Conservation (phyloP, 2,329 filamentous ascomycete species). For the Aurifilum marmelostoma region DNA sequence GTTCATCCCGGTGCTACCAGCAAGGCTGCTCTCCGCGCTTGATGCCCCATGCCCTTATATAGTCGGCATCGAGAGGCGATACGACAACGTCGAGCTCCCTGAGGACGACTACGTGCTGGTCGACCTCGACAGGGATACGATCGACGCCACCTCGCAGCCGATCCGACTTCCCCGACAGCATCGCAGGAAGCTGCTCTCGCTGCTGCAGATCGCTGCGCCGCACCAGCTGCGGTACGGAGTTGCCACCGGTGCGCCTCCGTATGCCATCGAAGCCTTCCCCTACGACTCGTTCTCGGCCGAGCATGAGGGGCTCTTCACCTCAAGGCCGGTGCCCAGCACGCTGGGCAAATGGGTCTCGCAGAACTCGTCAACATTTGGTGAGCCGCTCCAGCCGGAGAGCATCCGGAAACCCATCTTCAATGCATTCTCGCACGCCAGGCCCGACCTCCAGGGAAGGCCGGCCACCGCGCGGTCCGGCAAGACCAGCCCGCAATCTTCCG, state of each 20-base stretch:
- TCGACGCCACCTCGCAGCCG: slow-evolving; percentile 82
- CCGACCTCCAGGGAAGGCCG: slow-evolving; percentile 75
- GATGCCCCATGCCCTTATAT: slow-evolving; percentile 97
- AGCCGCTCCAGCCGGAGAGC: slow-evolving; percentile 57
- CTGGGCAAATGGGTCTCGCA: slow-evolving; percentile 86
- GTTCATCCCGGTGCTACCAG: slow-evolving; percentile 89
- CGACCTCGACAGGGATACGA: slow-evolving; percentile 87
- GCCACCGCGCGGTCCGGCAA: slow-evolving; percentile 70
- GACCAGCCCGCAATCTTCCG: slow-evolving; percentile 64
- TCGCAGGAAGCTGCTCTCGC: slow-evolving; percentile 82
- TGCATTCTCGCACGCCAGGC: slow-evolving; percentile 78
- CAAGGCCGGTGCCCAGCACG: slow-evolving; percentile 69
- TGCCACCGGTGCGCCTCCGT: slow-evolving; percentile 83
- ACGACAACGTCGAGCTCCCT: slow-evolving; percentile 82
- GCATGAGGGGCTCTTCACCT: slow-evolving; percentile 77
- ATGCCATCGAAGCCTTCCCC: slow-evolving; percentile 90
- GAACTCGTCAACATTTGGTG: slow-evolving; percentile 86
- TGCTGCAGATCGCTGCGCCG: slow-evolving; percentile 87
- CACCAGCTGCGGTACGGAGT: slow-evolving; percentile 88
- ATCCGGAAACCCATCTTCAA: slow-evolving; percentile 79
- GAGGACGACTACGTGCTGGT: slow-evolving; percentile 96
- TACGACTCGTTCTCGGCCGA: slow-evolving; percentile 90
- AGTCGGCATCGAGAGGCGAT: slow-evolving; percentile 90
- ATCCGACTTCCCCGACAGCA: slow-evolving; percentile 82
- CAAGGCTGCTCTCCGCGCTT: slow-evolving; percentile 83